A percentile compares a stretch with the other conserved stretches of the same genome.
Evolutionary conservation across 2,329 filamentous ascomycete species (phyloP).

Genomic region (Colletotrichum shisoi): DNA sequence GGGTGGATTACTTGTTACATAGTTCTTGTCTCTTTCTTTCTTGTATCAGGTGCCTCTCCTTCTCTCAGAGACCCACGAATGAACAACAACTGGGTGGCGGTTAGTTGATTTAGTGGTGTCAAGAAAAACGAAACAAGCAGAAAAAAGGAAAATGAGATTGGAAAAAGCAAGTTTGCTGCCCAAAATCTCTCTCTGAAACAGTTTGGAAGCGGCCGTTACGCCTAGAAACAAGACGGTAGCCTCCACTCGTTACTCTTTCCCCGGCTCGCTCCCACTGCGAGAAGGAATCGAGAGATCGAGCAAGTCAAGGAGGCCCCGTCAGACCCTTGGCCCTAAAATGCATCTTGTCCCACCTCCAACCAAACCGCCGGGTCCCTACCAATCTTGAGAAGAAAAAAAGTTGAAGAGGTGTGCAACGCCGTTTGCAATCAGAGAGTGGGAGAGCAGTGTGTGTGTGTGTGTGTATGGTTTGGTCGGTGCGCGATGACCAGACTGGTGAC

Average conservation of each 20-base stretch:
- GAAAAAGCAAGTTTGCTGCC: conserved; percentile 33
- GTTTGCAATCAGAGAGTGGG: conserved; percentile 25
- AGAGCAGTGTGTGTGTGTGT: conserved; percentile 26
- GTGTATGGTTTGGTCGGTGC: conserved; percentile 16
- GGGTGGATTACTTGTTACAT: conserved; percentile 39
- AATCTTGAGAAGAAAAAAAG: conserved; percentile 39
- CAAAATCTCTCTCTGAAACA: conserved; percentile 25
- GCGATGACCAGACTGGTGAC: conserved; percentile 27
- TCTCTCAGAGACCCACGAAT: conserved; percentile 5
- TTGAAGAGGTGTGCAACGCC: conserved; percentile 35
- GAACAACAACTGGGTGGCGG: conserved; percentile 34
- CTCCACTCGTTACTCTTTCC: neutral
- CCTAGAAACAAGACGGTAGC: conserved; percentile 33
- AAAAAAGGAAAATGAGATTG: conserved; percentile 25
- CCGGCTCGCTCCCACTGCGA: neutral
- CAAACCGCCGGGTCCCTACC: conserved; percentile 35
- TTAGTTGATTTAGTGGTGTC: conserved; percentile 28
- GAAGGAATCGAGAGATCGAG: conserved; percentile 5
- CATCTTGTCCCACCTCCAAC: conserved; percentile 37
- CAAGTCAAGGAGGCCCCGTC: conserved; percentile 19
- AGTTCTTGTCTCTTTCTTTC: conserved; percentile 27
- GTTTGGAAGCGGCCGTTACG: conserved; percentile 36
- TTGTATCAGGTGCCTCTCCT: conserved; percentile 21
- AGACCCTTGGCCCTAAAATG: conserved; percentile 36
- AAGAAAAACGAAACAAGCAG: conserved; percentile 1